Evolutionary conservation across 1,139 yeast species (phyloP), one percentile per base, ranked within the genome.

Genomic region (Arxiozyma telluris): DNA sequence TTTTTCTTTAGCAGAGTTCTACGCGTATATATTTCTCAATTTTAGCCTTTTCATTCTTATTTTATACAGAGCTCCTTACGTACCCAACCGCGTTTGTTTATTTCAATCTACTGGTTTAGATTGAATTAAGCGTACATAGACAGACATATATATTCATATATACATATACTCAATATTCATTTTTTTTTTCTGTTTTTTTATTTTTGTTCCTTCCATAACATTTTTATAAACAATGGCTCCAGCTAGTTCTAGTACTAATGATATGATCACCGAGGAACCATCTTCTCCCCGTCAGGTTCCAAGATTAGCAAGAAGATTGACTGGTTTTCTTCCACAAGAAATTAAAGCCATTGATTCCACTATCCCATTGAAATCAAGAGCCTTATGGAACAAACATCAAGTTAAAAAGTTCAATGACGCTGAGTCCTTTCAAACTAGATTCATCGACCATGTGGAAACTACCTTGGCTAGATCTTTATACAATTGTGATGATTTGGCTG

Each of bases 311-410:
- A 79, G 96, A 65, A 83, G 96, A 54, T 78, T 87, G 65, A 87
- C 96, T 1, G 97, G 97, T 46, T 87, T 89, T 71, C 83, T 96
- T 17, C 96, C 96, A 21, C 86, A 87, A 62, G 96, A 90, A 70
- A 86, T 90, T 64, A 82, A 84, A 65, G 81, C 88, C 46, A 83
- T 87, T 64, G 96, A 89, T 69, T 82, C 90, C 41, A 76, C 82
- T 38, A 89, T 90, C 65, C 96, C 97, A 1, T 77, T 83, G 57
- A 78, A 82, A 58, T 84, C 91, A 49, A 82, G 95, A 61, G 80
- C 82, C 59, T 71, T 81, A 25, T 90, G 97, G 97, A 76, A 78
- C 62, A 83, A 82, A 68, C 83, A 80, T 67, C 76, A 79, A 25
- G 76, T 76, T 17, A 70, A 72, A 55, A 80, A 80, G 59, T 79